Evolutionary conservation across 2,329 filamentous ascomycete species (phyloP).

Genomic region (Cladophialophora exuberans): DNA sequence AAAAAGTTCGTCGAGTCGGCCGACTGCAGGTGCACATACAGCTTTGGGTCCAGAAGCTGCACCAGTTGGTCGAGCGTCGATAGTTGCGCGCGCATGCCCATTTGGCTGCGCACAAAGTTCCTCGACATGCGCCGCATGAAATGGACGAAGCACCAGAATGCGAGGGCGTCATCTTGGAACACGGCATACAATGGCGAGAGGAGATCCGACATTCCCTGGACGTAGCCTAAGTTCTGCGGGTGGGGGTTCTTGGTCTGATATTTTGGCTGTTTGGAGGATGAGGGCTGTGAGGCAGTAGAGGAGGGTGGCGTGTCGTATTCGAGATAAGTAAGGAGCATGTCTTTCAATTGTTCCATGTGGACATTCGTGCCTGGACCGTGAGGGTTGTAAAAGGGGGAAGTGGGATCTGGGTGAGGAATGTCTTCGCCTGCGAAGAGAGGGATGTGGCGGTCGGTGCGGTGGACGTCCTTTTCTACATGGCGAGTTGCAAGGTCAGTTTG

Average conservation of each 20-base stretch:
- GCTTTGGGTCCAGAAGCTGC: slow-evolving; percentile 92
- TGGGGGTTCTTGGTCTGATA: slow-evolving; percentile 30
- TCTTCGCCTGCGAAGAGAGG: slow-evolving; percentile 97
- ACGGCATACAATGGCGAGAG: slow-evolving; percentile 95
- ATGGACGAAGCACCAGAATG: slow-evolving; percentile 93
- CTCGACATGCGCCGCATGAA: slow-evolving; percentile 99
- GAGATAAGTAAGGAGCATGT: slow-evolving; percentile 98
- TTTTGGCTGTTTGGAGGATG: slow-evolving; percentile 13
- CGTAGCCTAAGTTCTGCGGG: slow-evolving; percentile 81
- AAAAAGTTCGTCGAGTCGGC: slow-evolving; percentile 99
- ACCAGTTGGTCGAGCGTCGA: slow-evolving; percentile 91
- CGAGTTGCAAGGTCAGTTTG: slow-evolving; percentile 49
- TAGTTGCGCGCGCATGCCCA: slow-evolving; percentile 91
- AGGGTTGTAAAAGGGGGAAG: slow-evolving; percentile 87
- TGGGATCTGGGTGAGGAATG: slow-evolving; percentile 92
- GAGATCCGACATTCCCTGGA: slow-evolving; percentile 98
- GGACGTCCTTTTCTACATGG: slow-evolving; percentile 90
- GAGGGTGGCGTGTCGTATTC: slow-evolving; percentile 72
- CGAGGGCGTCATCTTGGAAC: slow-evolving; percentile 93
- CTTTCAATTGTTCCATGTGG: slow-evolving; percentile 97
- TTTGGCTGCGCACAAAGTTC: slow-evolving; percentile 94
- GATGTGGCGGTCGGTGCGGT: slow-evolving; percentile 91
- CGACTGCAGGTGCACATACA: slow-evolving; percentile 85
- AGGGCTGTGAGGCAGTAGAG: slow-evolving; percentile 2
- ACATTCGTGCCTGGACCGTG: slow-evolving; percentile 93